These are phyloP conservation scores for Brettanomyces custersianus DNA, from an alignment of 805 yeast species.

Conservation along the genomic window DNA sequence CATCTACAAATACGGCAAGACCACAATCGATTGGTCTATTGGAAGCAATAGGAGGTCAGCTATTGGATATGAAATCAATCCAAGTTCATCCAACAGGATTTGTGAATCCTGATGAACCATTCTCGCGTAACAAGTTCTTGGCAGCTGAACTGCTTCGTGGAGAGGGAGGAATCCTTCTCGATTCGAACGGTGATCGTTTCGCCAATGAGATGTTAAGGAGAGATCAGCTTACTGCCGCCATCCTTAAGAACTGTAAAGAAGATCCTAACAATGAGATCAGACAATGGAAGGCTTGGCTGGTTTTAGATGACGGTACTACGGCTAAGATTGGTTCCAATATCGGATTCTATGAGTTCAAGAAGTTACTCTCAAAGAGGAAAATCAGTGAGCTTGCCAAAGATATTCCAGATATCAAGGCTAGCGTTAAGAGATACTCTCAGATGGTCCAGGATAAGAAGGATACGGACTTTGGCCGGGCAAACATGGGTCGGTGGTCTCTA, in stretches of 20 bases:
- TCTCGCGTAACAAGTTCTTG: slow-evolving; percentile 32
- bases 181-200: slow-evolving; percentile 38
- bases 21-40: slow-evolving; percentile 56
- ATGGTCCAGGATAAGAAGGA: slow-evolving; percentile 4
- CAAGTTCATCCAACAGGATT: slow-evolving; percentile 66
- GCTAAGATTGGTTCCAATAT: slow-evolving; percentile 39
- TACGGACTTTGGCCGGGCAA: slow-evolving; percentile 7
- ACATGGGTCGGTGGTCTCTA: slow-evolving; percentile 14
- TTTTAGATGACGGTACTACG: slow-evolving; percentile 40
- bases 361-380: slow-evolving; percentile 39
- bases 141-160: slow-evolving; percentile 64
- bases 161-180: slow-evolving; percentile 53
- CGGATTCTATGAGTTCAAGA: slow-evolving; percentile 47
- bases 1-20: slow-evolving; percentile 53
- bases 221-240: slow-evolving; percentile 51
- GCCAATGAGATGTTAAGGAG: slow-evolving; percentile 53
- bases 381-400: slow-evolving; percentile 36
- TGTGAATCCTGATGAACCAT: slow-evolving; percentile 35
- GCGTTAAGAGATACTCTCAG: slow-evolving; percentile 7
- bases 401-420: slow-evolving; percentile 7
- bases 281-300: slow-evolving; percentile 33
- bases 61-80: slow-evolving; percentile 56
- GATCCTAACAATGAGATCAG: slow-evolving; percentile 18
- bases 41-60: slow-evolving; percentile 40
- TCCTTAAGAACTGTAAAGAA: slow-evolving; percentile 30